Evolutionary conservation across 169 alveolate genomes (phyloP).

Genomic region (Neospora caninum): DNA sequence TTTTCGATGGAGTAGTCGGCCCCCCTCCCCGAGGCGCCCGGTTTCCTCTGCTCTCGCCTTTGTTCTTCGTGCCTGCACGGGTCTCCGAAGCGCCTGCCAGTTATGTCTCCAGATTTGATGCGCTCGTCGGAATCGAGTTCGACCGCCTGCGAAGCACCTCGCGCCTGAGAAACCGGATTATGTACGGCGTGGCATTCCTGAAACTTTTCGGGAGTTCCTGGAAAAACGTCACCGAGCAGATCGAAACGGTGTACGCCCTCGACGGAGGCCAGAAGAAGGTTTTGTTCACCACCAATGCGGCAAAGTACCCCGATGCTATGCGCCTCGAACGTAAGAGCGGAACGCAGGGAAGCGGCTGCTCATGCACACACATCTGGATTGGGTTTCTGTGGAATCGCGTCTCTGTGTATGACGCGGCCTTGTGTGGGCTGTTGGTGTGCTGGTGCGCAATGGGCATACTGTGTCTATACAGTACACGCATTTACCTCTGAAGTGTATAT

Average conservation of each 20-base stretch:
- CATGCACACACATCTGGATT: not conserved
- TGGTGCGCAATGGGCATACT: too few species aligned
- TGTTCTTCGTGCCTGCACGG: not conserved
- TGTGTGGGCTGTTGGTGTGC: too few species aligned
- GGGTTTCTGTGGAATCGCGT: too few species aligned
- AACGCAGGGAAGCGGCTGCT: not conserved
- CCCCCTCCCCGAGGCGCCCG: not conserved
- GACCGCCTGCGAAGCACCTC: constrained; percentile 44
- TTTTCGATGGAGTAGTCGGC: not conserved
- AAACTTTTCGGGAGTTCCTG: not conserved
- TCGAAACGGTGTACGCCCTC: not conserved
- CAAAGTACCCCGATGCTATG: not conserved
- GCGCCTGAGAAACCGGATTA: constrained; percentile 41
- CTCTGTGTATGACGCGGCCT: too few species aligned
- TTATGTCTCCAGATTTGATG: constrained; percentile 25
- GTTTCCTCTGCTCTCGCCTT: not conserved
- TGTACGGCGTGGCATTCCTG: constrained; percentile 37
- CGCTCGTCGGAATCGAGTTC: constrained; percentile 2
- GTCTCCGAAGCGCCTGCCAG: not conserved
- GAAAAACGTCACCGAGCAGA: not conserved
- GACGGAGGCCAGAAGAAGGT: not conserved
- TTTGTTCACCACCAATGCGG: constrained; percentile 2
- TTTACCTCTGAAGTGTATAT: too few species aligned
- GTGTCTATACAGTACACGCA: too few species aligned
- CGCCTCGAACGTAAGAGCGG: not conserved